Base-by-base conservation (phyloP, 345 rosid genomes). In the Murraya paniculata region DNA sequence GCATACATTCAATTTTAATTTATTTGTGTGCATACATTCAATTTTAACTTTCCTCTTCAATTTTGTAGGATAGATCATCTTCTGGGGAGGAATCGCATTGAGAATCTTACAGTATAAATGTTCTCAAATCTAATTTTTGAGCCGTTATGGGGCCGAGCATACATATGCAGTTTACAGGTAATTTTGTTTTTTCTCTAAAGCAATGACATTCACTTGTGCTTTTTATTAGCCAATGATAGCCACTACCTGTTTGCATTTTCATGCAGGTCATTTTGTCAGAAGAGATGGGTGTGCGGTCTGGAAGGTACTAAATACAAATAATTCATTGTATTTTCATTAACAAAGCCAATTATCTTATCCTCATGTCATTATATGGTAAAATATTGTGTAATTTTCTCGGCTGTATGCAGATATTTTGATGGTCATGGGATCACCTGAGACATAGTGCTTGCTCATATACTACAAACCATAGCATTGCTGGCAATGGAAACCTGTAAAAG, bases 401-500 rank as follows among this genome's bases (percentile, higher is more conserved):
- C 71, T 60, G 77, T 72, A 8, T 35, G 61, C 84, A 92, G 95
- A 84, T 90, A 89, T 82, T 89, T 85, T 90, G 93, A 91, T 73
- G 95, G 94, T 77, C 91, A 93, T 88, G 98, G 96, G 71, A 88
- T 93, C 77, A 88, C 90, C 71, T 90, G 88, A 25, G 95, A 93
- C 82, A 82, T 93, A 60, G 91, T 91, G 69, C 93, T 88, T 41
- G 90, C 92, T 79, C 98, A 93, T 84, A 81, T 91, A 72, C 87
- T 93, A 74, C 96, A 91, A 87, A 91, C 91, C 58, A 81, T 90
- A 58, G 92, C 93, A 64, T 85, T 93, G 79, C 93, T 93, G 83
- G 87, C 98, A 71, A 93, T 91, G 96, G 98, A 90, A 82, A 93
- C 95, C 68, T 96, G 96, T 0, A 78, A 89, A 82, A 91, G 93